Evolutionary conservation across 305 asterid species (phyloP).

Genomic region (Nicotiana rustica): DNA sequence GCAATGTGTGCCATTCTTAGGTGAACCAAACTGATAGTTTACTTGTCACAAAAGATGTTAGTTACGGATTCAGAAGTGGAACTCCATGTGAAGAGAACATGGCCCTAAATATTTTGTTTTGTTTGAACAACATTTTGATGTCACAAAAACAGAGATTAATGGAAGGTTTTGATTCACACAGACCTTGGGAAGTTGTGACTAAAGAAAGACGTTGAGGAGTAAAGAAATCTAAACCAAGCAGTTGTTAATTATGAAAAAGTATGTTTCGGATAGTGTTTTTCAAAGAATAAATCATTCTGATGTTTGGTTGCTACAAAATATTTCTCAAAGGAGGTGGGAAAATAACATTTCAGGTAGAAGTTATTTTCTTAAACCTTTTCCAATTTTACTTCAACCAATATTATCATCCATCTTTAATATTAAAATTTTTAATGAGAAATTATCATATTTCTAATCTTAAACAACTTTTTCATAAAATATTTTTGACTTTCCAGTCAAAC

Average conservation of each 20-base stretch:
- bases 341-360: too few relatives aligned
- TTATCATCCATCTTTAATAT: too few relatives aligned
- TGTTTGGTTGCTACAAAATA: too few relatives aligned
- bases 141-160: background rate
- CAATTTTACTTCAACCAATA: too few relatives aligned
- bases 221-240: background rate
- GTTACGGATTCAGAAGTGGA: background rate
- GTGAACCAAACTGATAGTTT: background rate
- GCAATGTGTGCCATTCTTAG: background rate
- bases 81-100: background rate
- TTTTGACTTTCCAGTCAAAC: too few relatives aligned
- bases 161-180: background rate
- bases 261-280: too few relatives aligned
- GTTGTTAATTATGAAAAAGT: background rate
- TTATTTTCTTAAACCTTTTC: too few relatives aligned
- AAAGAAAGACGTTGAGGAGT: background rate
- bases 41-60: background rate
- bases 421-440: too few relatives aligned
- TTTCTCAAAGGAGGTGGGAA: too few relatives aligned
- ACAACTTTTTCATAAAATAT: too few relatives aligned
- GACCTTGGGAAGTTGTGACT: background rate
- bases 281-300: too few relatives aligned
- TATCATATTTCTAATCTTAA: too few relatives aligned
- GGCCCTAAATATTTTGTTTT: background rate
- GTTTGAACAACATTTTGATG: background rate